Base-by-base conservation (phyloP, 139 green algal species). In the Ettlia oleoabundans region DNA sequence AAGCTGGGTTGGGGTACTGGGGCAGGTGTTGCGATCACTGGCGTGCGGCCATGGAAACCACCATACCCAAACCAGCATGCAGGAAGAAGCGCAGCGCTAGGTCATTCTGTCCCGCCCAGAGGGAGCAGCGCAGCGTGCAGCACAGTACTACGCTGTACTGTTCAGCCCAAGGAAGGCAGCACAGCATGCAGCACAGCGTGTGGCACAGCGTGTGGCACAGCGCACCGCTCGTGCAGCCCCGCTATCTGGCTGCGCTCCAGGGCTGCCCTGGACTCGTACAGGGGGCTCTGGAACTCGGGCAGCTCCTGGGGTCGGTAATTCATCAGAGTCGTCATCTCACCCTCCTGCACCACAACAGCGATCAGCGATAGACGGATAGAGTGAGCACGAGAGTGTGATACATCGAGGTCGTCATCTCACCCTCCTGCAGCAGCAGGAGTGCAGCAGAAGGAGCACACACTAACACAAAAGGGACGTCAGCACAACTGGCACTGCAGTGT, bases 311-410 rank as follows among this genome's bases (percentile, higher is more conserved):
- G 61, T 15, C 28, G 38, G 35, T 79, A 90, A 69, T 90, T 88
- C 85, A 90, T 90, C 53, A 90, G 62, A n/a, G 66, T 65, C 40
- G 65, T 47, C 51, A 84, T 80, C 30, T 85, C 80, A 3, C 4
- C 32, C 43, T 78, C 67, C 80, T 80, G n/a, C n/a, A 61, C 52
- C 21, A 43, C 38, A n/a, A 30, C 9, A 18, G 19, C 28, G 19
- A 69, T 37, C 28, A 30, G n/a, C n/a, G n/a, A n/a, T n/a, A 30
- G 33, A 30, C 35, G 33, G 30, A 53, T 2, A 30, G 33, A 53
- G 30, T 26, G 19, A 51, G 72, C 51, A 51, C n/a, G n/a, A n/a
- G n/a, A n/a, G n/a, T n/a, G n/a, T n/a, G n/a, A n/a, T n/a, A n/a
- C n/a, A n/a, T n/a, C n/a, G n/a, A 69, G 52, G 9, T 51, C 15